These are phyloP conservation scores for Suhomyces emberorum DNA, from an alignment of 805 yeast species.

Conservation along the genomic window DNA sequence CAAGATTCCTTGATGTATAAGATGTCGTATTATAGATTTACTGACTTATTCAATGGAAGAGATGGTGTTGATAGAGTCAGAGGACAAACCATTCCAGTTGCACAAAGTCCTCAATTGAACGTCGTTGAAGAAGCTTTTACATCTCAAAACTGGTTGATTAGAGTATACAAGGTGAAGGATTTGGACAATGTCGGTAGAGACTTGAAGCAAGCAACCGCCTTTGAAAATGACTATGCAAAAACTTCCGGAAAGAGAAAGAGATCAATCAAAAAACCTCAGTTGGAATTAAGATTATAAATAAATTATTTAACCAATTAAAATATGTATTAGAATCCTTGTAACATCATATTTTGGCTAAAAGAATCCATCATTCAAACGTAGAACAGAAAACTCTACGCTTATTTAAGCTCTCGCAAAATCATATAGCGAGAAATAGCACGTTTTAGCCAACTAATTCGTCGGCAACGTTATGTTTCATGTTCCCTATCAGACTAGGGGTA, in stretches of 20 bases:
- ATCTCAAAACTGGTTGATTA: slow-evolving; percentile 93
- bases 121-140: slow-evolving; percentile 93
- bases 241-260: slow-evolving; percentile 39
- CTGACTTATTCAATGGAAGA: slow-evolving; percentile 61
- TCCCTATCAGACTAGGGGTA: no score
- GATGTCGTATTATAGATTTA: slow-evolving; percentile 85
- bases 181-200: slow-evolving; percentile 84
- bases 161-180: slow-evolving; percentile 89
- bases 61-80: slow-evolving; percentile 84
- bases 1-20: slow-evolving; percentile 89
- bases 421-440: no score
- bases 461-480: no score
- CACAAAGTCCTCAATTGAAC: slow-evolving; percentile 52
- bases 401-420: no score
- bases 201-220: slow-evolving; percentile 52
- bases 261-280: slow-evolving; percentile 48
- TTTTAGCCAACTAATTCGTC: no score
- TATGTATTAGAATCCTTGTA: no score
- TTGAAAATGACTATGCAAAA: slow-evolving; percentile 38
- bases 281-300: slow-evolving; percentile 47
- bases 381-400: no score
- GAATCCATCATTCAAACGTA: no score
- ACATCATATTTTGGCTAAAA: no score
- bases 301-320: no score
- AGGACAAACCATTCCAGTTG: slow-evolving; percentile 64